A percentile compares a stretch with the other conserved stretches of the same genome.
Conservation (phyloP, 208 protist genomes). For the Lotmaria passim region DNA sequence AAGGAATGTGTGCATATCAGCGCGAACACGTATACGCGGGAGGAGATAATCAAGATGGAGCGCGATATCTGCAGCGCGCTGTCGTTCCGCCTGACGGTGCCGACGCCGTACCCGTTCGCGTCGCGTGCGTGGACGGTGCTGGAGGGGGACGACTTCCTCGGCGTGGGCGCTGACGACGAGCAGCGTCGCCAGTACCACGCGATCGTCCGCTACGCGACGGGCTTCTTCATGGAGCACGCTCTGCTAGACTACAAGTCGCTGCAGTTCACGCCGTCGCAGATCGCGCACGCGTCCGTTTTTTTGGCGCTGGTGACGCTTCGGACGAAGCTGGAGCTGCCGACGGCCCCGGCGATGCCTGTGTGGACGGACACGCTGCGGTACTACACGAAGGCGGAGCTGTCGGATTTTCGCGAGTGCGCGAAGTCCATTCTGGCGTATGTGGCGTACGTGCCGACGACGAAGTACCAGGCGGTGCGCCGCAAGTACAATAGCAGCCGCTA, state of each 20-base stretch:
- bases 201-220: conserved; percentile 65
- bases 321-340: conserved; percentile 45
- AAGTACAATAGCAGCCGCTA: conserved; percentile 87
- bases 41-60: conserved; percentile 94
- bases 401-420: conserved; percentile 77
- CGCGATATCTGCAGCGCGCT: conserved; percentile 79
- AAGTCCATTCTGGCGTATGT: conserved; percentile 84
- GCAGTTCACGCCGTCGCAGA: conserved; percentile 93
- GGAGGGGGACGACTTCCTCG: conserved; percentile 64
- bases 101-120: conserved; percentile 88
- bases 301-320: conserved; percentile 79
- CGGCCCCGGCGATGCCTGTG: conserved; percentile 21
- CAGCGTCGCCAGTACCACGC: conserved; percentile 39
- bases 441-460: conserved; percentile 77
- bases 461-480: conserved; percentile 86
- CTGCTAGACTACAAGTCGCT: conserved; percentile 91
- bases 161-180: conserved; percentile 41
- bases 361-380: conserved; percentile 77
- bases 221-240: conserved; percentile 89
- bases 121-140: conserved; percentile 74
- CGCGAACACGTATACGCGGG: conserved; percentile 93
- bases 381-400: conserved; percentile 66
- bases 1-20: conserved; percentile 95
- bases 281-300: conserved; percentile 92
- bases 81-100: conserved; percentile 89